phyloP scores from a whole-genome alignment of 306 rosid genomes.

The peach (Prunus persica) region Prunus_persica_NCBIv2 NC_034014.1:26926001-26926500 shows the following conservation, averaged over 20 bases:
- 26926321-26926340: conserved; percentile 44
- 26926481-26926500: conserved; percentile 40
- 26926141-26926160: neutral
- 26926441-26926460: conserved; percentile 43
- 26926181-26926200: too few relatives aligned
- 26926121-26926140: neutral
- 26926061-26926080: too few relatives aligned
- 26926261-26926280: conserved; percentile 32
- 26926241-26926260: too few relatives aligned
- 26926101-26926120: too few relatives aligned
- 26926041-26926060: neutral
- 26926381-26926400: conserved; percentile 33
- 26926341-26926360: conserved; percentile 42
- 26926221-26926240: neutral
- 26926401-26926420: conserved; percentile 44
- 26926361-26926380: conserved; percentile 51
- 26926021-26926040: conserved; percentile 29
- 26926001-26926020: conserved; percentile 41
- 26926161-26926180: neutral
- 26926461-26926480: conserved; percentile 23
- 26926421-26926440: conserved; percentile 31
- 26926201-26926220: neutral
- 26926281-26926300: conserved; percentile 41
- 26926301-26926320: conserved; percentile 33
- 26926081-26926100: neutral